Evolutionary conservation across 2,329 filamentous ascomycete species (phyloP), one percentile per base, ranked within the genome.

Genomic region (Xylaria sp.): DNA sequence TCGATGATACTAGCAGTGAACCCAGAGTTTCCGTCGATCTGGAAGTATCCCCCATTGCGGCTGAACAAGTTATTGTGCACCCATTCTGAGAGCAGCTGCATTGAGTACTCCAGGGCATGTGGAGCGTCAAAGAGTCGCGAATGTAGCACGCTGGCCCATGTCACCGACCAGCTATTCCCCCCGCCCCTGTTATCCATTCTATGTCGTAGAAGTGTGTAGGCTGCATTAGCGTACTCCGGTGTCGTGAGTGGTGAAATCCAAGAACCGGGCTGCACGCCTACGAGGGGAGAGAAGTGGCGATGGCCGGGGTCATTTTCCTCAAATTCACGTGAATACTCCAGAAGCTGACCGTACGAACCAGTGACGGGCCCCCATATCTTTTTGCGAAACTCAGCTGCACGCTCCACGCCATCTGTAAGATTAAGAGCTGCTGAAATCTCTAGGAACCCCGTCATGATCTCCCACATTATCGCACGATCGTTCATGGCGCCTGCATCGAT

Each of bases 1-100:
- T 62, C 64, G 9, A 56, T 12, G 10, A 66, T 25, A 6, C 64
- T 49, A 9, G 39, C 31, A 1, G 58, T 57, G 41, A 66, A 66
- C 2, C 57, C 57, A 1, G 20, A 66, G 57, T 66, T 66, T 12
- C 57, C 64, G 20, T 66, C 62, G 15, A 66, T 55, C 51, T 66
- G 64, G 15, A 66, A 56, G 33, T 36, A 36, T 36, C 33, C 33
- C 33, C 33, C 33, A 36, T 36, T 36, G 1, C 33, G 33, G 33
- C 33, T 36, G 10, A 36, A 36, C 10, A 36, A 36, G 33, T 36
- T 36, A 36, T 36, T 36, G 8, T 36, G 33, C 33, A 36, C 33
- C 33, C 33, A 36, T 36, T 10, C 1, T 36, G 33, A 36, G 33
- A 36, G 33, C 7, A 36, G 33, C 10, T 36, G 33, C 5, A 36